Evolutionary conservation across 441 rosid species (phyloP), one percentile per base, ranked within the genome.

Genomic region (Adansonia madagascariensis): DNA sequence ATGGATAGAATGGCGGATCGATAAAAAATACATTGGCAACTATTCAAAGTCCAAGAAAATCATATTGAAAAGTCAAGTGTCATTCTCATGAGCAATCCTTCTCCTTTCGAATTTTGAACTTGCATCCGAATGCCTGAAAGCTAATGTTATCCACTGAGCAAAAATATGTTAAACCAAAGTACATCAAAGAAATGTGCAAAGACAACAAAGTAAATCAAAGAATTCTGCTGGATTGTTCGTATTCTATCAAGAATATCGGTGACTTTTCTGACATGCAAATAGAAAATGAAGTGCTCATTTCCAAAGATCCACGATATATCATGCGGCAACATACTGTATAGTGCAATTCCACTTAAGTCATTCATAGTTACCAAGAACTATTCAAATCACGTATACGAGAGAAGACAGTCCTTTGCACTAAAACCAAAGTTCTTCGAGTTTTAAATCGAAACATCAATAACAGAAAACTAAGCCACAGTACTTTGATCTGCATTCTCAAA

Each of bases 11-110:
- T 52, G 24, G 73, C 47, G 50, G 6, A 27, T 6, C 64, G 43
- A 63, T 0, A n/a, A 61, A 61, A 52, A 4, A 68, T 11, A 4
- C 46, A 50, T 24, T 15, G 59, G 22, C 69, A 18, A 24, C 17
- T 14, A 14, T 4, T 39, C 17, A 11, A 11, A 27, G 75, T 67
- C 60, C 63, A 56, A 15, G 56, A 12, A 81, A 77, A 74, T 72
- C 31, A 39, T 50, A 57, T 55, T 22, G 49, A 60, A 80, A 8
- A 52, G 64, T 18, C 18, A 27, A 63, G 43, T 1, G 24, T 75
- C 8, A 12, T 71, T 79, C 50, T n/a, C 11, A 73, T 5, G 43
- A 43, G 15, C 31, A 65, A 57, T 41, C 41, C 22, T 61, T 46
- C 66, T 35, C 39, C 20, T 67, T 35, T 18, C 27, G 62, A 31